A percentile compares a stretch with the other conserved stretches of the same genome.
These are phyloP conservation scores for Tripterygium wilfordii DNA, from an alignment of 177 flowering plant species.

Conservation along the genomic window DNA sequence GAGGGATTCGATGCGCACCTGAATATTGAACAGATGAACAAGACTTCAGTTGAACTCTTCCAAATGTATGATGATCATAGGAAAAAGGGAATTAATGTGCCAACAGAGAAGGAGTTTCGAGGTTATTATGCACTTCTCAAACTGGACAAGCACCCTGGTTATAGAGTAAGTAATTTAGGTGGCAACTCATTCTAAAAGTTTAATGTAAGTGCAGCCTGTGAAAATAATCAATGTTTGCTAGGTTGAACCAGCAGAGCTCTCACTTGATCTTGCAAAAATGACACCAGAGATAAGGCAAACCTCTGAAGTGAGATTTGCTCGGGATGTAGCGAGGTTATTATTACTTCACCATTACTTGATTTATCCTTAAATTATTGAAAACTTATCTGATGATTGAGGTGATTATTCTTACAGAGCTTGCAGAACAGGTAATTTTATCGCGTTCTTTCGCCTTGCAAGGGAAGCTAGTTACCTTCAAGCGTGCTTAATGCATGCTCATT, in stretches of 20 bases:
- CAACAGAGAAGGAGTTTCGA: conserved; percentile 89
- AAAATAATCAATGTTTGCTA: conserved; percentile 29
- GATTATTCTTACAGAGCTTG: conserved; percentile 67
- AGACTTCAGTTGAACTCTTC: conserved; percentile 92
- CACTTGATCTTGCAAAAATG: conserved; percentile 99
- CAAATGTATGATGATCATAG: conserved; percentile 96
- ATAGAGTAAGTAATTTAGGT: conserved; percentile 58
- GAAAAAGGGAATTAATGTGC: conserved; percentile 69
- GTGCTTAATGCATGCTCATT: conserved; percentile 99
- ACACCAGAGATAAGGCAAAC: conserved; percentile 78
- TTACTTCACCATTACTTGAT: conserved; percentile 3
- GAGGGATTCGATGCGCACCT: conserved; percentile 99
- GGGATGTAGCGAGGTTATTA: conserved; percentile 97
- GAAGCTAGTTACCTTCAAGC: conserved; percentile 94
- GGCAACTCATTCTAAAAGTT: conserved; percentile 3
- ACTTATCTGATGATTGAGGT: conserved; percentile 10
- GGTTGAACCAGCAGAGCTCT: conserved; percentile 99
- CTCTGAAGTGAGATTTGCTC: conserved; percentile 86
- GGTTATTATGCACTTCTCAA: conserved; percentile 99
- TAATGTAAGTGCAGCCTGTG: conserved; percentile 6
- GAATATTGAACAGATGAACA: conserved; percentile 99
- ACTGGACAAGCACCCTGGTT: conserved; percentile 97
- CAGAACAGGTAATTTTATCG: conserved; percentile 84
- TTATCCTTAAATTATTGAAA: neutral
- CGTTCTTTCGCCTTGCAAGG: conserved; percentile 85